Evolutionary conservation across 768 basidiomycete genomes (phyloP).

Genomic region (Boletales sp.): DNA sequence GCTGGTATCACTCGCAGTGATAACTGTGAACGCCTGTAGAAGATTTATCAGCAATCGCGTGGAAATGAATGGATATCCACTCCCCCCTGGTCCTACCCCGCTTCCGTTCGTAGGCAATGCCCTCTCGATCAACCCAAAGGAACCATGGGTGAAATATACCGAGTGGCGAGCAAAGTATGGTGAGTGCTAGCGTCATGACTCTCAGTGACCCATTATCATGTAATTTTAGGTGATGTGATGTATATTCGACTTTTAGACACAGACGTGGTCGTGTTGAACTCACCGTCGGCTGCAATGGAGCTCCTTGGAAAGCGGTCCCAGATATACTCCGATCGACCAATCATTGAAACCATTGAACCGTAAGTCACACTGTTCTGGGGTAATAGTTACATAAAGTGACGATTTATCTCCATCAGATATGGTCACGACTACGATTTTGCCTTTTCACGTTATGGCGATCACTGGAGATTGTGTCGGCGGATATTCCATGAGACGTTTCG

Average conservation of each 20-base stretch:
- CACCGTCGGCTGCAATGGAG: slow-evolving; percentile 36
- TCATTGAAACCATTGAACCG: slow-evolving; percentile 9
- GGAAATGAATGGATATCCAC: neutral
- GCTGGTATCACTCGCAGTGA: neutral
- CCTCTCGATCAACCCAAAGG: slow-evolving; percentile 1
- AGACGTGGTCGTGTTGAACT: slow-evolving; percentile 41
- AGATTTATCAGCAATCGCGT: neutral
- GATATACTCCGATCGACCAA: slow-evolving; percentile 49
- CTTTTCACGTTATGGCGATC: neutral
- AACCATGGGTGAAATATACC: neutral
- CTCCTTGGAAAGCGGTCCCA: slow-evolving; percentile 43
- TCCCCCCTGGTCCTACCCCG: slow-evolving; percentile 11
- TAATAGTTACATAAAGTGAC: too few species aligned
- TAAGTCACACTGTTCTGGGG: neutral
- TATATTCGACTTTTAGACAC: slow-evolving; percentile 44
- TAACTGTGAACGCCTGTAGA: neutral
- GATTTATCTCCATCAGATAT: neutral
- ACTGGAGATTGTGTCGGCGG: slow-evolving; percentile 1
- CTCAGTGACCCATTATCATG: neutral
- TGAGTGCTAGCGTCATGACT: neutral
- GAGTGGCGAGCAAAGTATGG: slow-evolving; percentile 6
- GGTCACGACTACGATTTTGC: slow-evolving; percentile 2
- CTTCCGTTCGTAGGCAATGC: slow-evolving; percentile 4
- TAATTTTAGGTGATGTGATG: slow-evolving; percentile 38
- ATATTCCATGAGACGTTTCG: slow-evolving; percentile 6